Evolutionary conservation across 1,284 basidiomycete genomes (phyloP), one percentile per base, ranked within the genome.

Genomic region (Boletus mariae): DNA sequence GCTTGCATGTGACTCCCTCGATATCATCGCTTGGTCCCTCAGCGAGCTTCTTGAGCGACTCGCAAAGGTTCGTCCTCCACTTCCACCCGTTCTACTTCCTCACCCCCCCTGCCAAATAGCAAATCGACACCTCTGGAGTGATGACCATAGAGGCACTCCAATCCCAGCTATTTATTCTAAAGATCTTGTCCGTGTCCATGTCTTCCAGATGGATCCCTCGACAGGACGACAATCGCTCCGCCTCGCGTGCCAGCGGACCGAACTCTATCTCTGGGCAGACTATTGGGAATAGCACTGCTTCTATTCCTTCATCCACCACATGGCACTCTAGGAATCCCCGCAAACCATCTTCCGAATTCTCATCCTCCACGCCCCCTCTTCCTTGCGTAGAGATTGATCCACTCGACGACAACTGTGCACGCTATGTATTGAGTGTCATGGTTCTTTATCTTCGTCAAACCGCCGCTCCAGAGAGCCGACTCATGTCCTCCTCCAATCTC

Each of bases 121-220:
- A 81, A 74, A 73, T 77, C 52, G 80, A 84, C 61, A 57, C 67
- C 26, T 72, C 73, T 38, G 77, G 79, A 45, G 75, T 79, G 54
- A 75, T 80, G 54, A 77, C 84, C 0, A 75, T 90, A 25, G 87
- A 92, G 57, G 80, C 88, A 48, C 79, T 96, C 8, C 92, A 96
- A 64, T 96, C 94, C 0, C 92, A 96, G 68, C 78, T 97, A 1
- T 93, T 93, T 63, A 73, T 97, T 29, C 78, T 97, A 60, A 93
- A 96, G 71, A 84, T 96, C 40, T 73, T 98, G 17, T 82, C 87
- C 34, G 79, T 80, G 65, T 83, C 82, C 57, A 82, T 97, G 76
- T 83, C 90, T 11, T 85, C 89, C 23, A 86, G 90, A 45, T 94
- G 90, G 89, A 72, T 68, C 23, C 63, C 73, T 43, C 68, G 58